phyloP scores from a whole-genome alignment of 805 yeast genomes.

The Sugiyamaella qingdaonensis region DNA sequence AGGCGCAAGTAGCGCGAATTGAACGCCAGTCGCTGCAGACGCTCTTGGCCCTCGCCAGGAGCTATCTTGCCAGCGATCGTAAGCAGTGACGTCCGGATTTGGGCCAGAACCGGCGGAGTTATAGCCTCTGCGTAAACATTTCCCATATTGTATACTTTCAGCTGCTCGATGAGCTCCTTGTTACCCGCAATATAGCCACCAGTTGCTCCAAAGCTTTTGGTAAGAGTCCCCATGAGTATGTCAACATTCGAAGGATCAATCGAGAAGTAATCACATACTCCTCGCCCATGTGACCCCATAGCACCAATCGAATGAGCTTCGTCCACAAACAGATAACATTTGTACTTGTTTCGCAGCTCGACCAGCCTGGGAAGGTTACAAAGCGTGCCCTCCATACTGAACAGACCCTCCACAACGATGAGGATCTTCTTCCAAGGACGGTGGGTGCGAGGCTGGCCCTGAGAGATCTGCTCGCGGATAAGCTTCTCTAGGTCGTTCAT shows the following conservation, averaged over 20 bases:
- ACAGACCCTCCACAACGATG: slow-evolving; percentile 88
- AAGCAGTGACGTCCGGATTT: slow-evolving; percentile 73
- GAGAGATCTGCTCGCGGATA: slow-evolving; percentile 77
- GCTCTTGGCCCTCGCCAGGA: slow-evolving; percentile 90
- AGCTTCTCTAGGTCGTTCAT: slow-evolving; percentile 73
- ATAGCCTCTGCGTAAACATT: slow-evolving; percentile 77
- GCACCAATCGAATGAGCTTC: slow-evolving; percentile 99
- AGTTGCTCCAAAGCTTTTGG: slow-evolving; percentile 97
- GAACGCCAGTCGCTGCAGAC: slow-evolving; percentile 90
- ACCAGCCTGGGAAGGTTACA: slow-evolving; percentile 74
- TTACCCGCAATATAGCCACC: slow-evolving; percentile 95
- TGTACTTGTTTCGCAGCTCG: slow-evolving; percentile 74
- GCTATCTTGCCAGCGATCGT: slow-evolving; percentile 76
- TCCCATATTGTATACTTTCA: slow-evolving; percentile 69
- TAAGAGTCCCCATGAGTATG: slow-evolving; percentile 93
- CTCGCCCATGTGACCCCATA: slow-evolving; percentile 91
- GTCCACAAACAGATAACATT: slow-evolving; percentile 85
- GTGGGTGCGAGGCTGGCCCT: slow-evolving; percentile 92
- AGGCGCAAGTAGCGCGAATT: slow-evolving; percentile 89
- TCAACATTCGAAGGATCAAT: slow-evolving; percentile 75
- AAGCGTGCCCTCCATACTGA: slow-evolving; percentile 73
- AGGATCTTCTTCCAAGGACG: slow-evolving; percentile 86
- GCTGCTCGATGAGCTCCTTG: slow-evolving; percentile 62
- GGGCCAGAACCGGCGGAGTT: slow-evolving; percentile 88
- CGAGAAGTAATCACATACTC: slow-evolving; percentile 90